A percentile compares a stretch with the other conserved stretches of the same genome.
phyloP scores from a whole-genome alignment of 2,329 filamentous ascomycete genomes.

The Xylariaceae sp. region DNA sequence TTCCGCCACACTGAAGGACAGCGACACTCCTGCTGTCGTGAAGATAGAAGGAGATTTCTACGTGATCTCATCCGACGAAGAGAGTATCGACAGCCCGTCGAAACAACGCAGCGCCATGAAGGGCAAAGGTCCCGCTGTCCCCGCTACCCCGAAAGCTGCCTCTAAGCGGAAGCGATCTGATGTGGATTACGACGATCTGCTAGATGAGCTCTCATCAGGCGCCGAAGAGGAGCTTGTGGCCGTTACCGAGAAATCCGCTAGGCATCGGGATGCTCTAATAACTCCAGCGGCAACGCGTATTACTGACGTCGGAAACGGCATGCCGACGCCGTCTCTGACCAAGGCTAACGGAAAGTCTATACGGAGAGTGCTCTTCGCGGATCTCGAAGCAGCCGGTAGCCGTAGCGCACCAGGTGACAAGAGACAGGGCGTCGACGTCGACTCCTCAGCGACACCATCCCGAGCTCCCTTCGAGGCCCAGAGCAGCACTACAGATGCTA shows the following conservation, averaged over 20 bases:
- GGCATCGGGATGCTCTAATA: conserved; percentile 1
- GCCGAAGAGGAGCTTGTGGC: conserved; percentile 25
- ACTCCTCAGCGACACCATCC: background rate
- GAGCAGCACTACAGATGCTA: background rate
- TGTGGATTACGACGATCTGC: conserved; percentile 22
- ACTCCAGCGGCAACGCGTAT: conserved; percentile 12
- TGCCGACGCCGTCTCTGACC: conserved; percentile 25
- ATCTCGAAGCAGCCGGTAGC: conserved; percentile 9
- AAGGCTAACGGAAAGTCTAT: conserved; percentile 22
- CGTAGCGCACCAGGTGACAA: conserved; percentile 10
- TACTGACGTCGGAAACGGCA: conserved; percentile 14
- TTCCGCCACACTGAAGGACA: conserved; percentile 3
- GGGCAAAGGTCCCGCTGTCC: conserved; percentile 10
- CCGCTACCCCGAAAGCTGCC: conserved; percentile 7
- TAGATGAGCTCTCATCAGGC: conserved; percentile 27
- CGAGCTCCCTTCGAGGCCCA: background rate
- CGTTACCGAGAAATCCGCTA: conserved; percentile 19
- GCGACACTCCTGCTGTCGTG: background rate
- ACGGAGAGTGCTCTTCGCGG: conserved; percentile 26
- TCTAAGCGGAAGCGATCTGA: conserved; percentile 26
- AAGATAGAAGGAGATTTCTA: background rate
- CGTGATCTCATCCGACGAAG: conserved; percentile 14
- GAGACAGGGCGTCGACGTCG: conserved; percentile 11
- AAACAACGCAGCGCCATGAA: conserved; percentile 5
- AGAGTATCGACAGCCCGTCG: conserved; percentile 5